Evolutionary conservation across 495 filamentous ascomycete species (phyloP).

Genomic region (Pyrenula aspistea): DNA sequence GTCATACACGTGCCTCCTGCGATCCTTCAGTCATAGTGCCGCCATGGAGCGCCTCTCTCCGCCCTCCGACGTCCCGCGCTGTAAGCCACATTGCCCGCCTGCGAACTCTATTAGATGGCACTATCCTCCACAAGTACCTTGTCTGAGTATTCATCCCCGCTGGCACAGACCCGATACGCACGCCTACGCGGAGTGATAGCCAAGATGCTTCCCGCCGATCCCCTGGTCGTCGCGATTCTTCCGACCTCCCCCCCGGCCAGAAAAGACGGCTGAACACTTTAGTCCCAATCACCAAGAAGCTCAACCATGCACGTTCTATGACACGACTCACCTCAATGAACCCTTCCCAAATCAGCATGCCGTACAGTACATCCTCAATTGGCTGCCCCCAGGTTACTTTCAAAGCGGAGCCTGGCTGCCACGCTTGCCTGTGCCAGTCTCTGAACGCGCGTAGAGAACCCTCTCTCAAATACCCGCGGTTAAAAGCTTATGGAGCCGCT

Average conservation of each 20-base stretch:
- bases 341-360: not conserved
- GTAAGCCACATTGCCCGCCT: not conserved
- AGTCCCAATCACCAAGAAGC: not conserved
- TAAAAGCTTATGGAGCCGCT: not conserved
- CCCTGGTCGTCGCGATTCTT: not conserved
- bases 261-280: not conserved
- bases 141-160: not conserved
- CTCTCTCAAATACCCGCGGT: not conserved
- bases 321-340: not conserved
- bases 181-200: not conserved
- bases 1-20: not conserved
- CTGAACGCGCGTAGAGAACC: not conserved
- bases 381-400: not conserved
- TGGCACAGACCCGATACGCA: not conserved
- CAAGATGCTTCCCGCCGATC: not conserved
- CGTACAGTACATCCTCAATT: not conserved
- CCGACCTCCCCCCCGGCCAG: not conserved
- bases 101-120: not conserved
- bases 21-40: not conserved
- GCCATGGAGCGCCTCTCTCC: not conserved
- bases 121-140: not conserved
- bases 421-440: not conserved
- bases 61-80: not conserved
- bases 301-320: not conserved
- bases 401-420: not conserved